These are phyloP conservation scores for Fusarium penzigii DNA, from an alignment of 2,329 filamentous ascomycete genomes.

Conservation along the genomic window DNA sequence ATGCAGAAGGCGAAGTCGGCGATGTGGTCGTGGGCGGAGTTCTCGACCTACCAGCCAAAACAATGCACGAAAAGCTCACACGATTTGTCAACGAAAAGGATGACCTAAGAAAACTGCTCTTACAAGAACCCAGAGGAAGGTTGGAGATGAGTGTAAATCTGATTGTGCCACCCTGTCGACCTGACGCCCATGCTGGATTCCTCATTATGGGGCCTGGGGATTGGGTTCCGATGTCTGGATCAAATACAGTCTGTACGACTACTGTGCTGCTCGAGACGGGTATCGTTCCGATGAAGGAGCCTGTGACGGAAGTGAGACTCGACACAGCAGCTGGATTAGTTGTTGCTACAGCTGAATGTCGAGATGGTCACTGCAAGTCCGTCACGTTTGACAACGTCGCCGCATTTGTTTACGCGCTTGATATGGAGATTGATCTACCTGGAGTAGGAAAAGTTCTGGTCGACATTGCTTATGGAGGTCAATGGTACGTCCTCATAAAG, in stretches of 20 bases:
- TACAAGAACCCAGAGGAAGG: slow-evolving; percentile 43
- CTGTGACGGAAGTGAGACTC: slow-evolving; percentile 37
- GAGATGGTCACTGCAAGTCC: slow-evolving; percentile 39
- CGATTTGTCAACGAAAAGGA: slow-evolving; percentile 29
- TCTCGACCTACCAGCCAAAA: background rate
- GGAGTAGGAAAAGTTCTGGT: slow-evolving; percentile 39
- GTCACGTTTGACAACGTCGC: slow-evolving; percentile 45
- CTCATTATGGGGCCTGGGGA: slow-evolving; percentile 32
- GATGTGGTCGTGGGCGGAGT: background rate
- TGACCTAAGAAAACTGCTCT: slow-evolving; percentile 36
- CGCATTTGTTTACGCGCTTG: slow-evolving; percentile 40
- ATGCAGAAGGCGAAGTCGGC: background rate
- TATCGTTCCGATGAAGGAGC: slow-evolving; percentile 45
- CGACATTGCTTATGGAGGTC: slow-evolving; percentile 42
- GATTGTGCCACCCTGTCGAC: slow-evolving; percentile 41
- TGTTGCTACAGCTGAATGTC: slow-evolving; percentile 41
- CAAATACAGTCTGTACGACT: slow-evolving; percentile 43
- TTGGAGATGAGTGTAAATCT: slow-evolving; percentile 39
- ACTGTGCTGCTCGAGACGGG: slow-evolving; percentile 49
- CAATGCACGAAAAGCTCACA: background rate
- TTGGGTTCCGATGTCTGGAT: slow-evolving; percentile 38
- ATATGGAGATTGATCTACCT: slow-evolving; percentile 38
- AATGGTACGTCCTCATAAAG: slow-evolving; percentile 22
- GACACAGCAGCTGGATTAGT: slow-evolving; percentile 33
- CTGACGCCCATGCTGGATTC: slow-evolving; percentile 43